Evolutionary conservation across 768 basidiomycete species (phyloP).

Genomic region (Boletus pseudo-olivaceus): DNA sequence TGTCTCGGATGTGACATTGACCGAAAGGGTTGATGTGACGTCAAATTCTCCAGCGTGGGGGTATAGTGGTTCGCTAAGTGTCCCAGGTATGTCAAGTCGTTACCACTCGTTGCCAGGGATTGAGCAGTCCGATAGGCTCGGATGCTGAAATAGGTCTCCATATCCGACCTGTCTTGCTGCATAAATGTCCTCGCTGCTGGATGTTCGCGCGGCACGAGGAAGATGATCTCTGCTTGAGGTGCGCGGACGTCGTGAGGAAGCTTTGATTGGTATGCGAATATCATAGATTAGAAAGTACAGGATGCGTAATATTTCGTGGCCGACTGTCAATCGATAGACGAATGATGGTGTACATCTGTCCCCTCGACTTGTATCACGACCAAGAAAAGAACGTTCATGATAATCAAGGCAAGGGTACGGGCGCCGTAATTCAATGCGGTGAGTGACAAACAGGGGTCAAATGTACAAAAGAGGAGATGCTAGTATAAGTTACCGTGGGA

Average conservation of each 20-base stretch:
- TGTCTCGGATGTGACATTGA: slow-evolving; percentile 65
- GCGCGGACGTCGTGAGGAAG: slow-evolving; percentile 32
- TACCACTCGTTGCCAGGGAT: background rate
- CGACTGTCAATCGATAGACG: background rate
- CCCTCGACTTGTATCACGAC: background rate
- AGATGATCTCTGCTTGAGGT: slow-evolving; percentile 64
- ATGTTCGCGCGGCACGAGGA: slow-evolving; percentile 54
- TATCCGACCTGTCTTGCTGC: slow-evolving; percentile 54
- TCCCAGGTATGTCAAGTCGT: slow-evolving; percentile 43
- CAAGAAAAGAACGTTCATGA: background rate
- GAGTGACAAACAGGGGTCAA: background rate
- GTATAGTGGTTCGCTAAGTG: slow-evolving; percentile 40
- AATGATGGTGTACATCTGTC: background rate
- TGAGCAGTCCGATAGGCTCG: slow-evolving; percentile 6
- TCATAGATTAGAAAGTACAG: background rate
- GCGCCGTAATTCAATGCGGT: too few relatives aligned
- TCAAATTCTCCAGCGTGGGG: slow-evolving; percentile 46
- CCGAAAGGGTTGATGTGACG: slow-evolving; percentile 42
- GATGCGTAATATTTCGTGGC: background rate
- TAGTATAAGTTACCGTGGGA: background rate
- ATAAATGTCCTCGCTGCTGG: slow-evolving; percentile 94
- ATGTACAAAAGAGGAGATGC: slow-evolving; percentile 11
- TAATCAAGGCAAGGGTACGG: background rate
- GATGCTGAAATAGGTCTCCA: slow-evolving; percentile 40
- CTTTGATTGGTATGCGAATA: slow-evolving; percentile 1